phyloP scores from a whole-genome alignment of 1,139 yeast species.

The Chernovozyma aurita region DNA sequence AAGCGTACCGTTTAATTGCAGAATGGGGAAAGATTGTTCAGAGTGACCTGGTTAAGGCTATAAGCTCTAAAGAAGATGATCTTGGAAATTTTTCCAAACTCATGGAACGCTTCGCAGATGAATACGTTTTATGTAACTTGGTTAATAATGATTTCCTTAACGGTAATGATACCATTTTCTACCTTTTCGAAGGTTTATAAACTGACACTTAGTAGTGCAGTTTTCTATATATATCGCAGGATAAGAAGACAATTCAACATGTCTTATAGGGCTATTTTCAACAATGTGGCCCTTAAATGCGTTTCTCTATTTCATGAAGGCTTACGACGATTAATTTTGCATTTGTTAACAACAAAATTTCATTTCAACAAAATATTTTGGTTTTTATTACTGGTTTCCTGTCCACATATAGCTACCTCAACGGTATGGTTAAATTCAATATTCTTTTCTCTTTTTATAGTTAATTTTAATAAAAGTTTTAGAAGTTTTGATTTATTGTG shows the following conservation, averaged over 20 bases:
- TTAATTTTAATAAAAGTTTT: background rate
- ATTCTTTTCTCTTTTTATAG: background rate
- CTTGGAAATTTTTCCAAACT: constrained; percentile 31
- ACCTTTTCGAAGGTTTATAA: constrained; percentile 18
- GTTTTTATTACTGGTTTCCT: constrained; percentile 4
- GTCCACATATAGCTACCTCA: constrained; percentile 21
- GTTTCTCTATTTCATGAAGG: constrained; percentile 2
- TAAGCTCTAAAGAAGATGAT: constrained; percentile 29
- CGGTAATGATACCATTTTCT: constrained; percentile 46
- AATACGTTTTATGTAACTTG: constrained; percentile 76
- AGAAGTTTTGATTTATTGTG: no score
- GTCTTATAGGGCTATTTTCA: constrained; percentile 3
- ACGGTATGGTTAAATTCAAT: constrained; percentile 22
- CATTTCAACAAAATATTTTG: constrained; percentile 6
- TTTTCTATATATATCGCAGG: background rate
- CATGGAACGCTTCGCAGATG: constrained; percentile 47
- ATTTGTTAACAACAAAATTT: constrained; percentile 4
- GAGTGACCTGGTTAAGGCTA: constrained; percentile 35
- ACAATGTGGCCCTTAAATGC: constrained; percentile 5
- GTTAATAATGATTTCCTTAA: constrained; percentile 82
- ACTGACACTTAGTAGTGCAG: background rate
- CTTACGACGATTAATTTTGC: constrained; percentile 5
- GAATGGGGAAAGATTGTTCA: constrained; percentile 70
- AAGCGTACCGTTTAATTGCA: constrained; percentile 73
- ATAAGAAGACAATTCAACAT: constrained; percentile 1